Base-by-base conservation (phyloP, 192 early-diverging fungal genomes). In the Linnemannia schmuckeri region DNA sequence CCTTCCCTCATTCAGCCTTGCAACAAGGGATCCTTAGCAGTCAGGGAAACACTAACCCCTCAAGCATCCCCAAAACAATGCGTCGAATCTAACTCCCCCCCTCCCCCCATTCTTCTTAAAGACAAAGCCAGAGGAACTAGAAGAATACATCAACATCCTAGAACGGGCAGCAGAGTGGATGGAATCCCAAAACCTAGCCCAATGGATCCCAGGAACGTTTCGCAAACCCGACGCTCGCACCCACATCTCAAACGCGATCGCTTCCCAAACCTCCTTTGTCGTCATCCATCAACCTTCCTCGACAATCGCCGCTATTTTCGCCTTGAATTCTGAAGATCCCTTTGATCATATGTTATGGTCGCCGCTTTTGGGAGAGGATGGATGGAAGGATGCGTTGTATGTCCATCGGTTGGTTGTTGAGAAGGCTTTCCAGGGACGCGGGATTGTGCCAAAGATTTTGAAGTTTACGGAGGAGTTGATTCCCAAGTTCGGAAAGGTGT, bases 291-390 rank as follows among this genome's bases (percentile, higher is more conserved):
- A 10, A 0, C 71, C 66, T 0, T 57, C 76, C 2, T 18, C 55
- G 4, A 81, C 75, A 3, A 81, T 87, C 68, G 85, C 85, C 10
- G 79, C 85, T 33, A 87, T 87, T 52, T 87, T 87, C 78, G 76
- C 85, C 1, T 35, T 87, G 9, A 87, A 87, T 40, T 78, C 81
- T 13, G 57, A 70, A 22, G 85, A 87, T 46, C 85, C 85, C 55
- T 87, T 87, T 87, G 85, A 87, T 68, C 72, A 87, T 10, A 87
- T 87, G 85, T 72, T 87, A 8, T 87, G 85, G 85, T 55, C 76
- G 5, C 85, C 80, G 1, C 54, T 75, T 0, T 35, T 79, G 13
- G 81, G 75, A 15, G 66, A 74, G 8, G 70, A 86, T 8, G 15
- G 68, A 4, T 87, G 85, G 85, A 72, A 70, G 72, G 85, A 87